Percentiles rank a stretch among this genome's conserved stretches.
These are phyloP conservation scores for Amphicarpaea edgeworthii DNA, from an alignment of 306 rosid species.

Conservation along the genomic window DNA sequence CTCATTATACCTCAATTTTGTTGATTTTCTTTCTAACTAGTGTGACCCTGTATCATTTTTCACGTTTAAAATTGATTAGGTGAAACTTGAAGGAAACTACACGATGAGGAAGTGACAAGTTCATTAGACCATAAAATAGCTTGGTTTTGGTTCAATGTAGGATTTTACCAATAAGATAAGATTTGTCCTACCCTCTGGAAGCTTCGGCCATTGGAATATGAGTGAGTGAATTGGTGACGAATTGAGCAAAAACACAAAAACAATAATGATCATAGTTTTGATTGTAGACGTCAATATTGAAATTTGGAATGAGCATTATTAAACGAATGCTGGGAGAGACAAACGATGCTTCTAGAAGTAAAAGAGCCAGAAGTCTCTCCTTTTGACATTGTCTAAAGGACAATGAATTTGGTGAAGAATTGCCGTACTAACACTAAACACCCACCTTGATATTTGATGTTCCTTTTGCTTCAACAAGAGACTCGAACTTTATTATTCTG, in stretches of 20 bases:
- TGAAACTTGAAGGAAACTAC: slow-evolving; percentile 16
- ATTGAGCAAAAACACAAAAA: neutral
- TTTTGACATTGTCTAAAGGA: neutral
- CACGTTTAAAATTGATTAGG: slow-evolving; percentile 35
- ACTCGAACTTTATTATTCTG: neutral
- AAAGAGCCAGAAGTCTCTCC: neutral
- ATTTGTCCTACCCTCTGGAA: slow-evolving; percentile 11
- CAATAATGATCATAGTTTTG: neutral
- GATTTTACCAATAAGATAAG: slow-evolving; percentile 10
- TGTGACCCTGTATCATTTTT: neutral
- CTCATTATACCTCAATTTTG: neutral
- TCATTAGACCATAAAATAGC: slow-evolving; percentile 34
- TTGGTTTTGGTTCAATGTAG: slow-evolving; percentile 24
- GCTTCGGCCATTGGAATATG: slow-evolving; percentile 11
- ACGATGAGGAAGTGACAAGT: slow-evolving; percentile 18
- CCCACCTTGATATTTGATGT: too few relatives aligned
- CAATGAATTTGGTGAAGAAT: neutral
- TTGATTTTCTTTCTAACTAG: neutral
- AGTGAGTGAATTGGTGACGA: neutral
- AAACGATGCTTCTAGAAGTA: neutral
- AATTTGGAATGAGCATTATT: neutral
- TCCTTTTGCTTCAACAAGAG: neutral
- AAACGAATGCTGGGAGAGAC: neutral
- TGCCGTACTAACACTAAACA: too few relatives aligned
- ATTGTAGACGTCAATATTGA: slow-evolving; percentile 9